Evolutionary conservation across 2,329 filamentous ascomycete species (phyloP), one percentile per base, ranked within the genome.

Genomic region (Fusarium sp.): DNA sequence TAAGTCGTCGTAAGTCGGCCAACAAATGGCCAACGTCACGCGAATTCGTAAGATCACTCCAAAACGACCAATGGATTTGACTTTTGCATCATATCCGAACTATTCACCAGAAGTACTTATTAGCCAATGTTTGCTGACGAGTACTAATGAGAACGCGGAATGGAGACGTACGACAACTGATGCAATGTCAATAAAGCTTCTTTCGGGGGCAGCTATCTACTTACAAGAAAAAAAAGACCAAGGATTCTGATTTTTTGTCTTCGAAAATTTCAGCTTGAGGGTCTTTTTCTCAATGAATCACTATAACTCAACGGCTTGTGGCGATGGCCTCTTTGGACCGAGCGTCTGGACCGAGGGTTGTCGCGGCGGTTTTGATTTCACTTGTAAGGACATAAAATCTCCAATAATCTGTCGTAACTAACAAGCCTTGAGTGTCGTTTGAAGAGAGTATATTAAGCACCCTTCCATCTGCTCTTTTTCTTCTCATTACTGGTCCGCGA

Each of bases 301-400:
- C 7, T 68, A 71, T 56, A 72, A 73, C 46, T 61, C 56, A 10
- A 72, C 68, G 5, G 61, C 52, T 5, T 74, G 73, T 56, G 59
- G 64, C 19, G 72, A 75, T 68, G 65, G 61, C 57, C 50, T 72
- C 57, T 70, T 75, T 38, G 71, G 73, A 4, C 73, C 73, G 11
- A 66, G 63, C 15, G 68, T 75, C 12, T 68, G 61, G 67, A 51
- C 62, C 4, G 51, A 72, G 22, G 70, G 65, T 15, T 74, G 73
- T 61, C 70, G 73, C 11, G 72, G 71, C 5, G 73, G 73, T 2
- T 74, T 74, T 12, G 73, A 74, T 40, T 73, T 74, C 42, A 73
- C 72, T n/a, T 44, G 73, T 73, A 46, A 44, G 67, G 19, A 28
- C 10, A 35, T 2, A 2, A 39, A 6, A 19, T 19, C 19, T 19